These are phyloP conservation scores for Cordyceps cateniannulata DNA, from an alignment of 2,329 filamentous ascomycete genomes.

Conservation along the genomic window DNA sequence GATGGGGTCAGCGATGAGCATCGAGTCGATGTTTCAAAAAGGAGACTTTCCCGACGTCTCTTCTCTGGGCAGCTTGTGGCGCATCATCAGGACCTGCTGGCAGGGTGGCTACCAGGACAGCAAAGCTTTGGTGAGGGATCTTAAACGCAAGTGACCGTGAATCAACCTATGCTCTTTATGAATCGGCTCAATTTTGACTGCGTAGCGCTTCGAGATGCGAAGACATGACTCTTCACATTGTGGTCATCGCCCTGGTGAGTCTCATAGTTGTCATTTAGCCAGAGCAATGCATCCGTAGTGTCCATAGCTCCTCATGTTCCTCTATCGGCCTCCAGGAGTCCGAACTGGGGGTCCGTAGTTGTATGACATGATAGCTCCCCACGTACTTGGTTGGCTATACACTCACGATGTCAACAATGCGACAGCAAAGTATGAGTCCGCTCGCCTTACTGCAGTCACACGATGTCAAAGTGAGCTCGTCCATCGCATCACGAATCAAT, in stretches of 20 bases:
- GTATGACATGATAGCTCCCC: too few relatives aligned
- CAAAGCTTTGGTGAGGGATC: not conserved
- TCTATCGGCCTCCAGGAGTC: too few relatives aligned
- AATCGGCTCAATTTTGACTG: not conserved
- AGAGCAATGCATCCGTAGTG: not conserved
- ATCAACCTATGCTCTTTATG: too few relatives aligned
- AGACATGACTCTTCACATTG: not conserved
- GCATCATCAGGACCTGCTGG: not conserved
- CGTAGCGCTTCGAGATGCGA: not conserved
- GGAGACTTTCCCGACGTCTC: not conserved
- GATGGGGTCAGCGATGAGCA: not conserved
- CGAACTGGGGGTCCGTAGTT: too few relatives aligned
- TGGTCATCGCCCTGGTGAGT: not conserved
- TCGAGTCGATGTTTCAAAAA: not conserved
- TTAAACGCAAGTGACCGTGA: not conserved
- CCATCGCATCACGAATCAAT: too few relatives aligned
- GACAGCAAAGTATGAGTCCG: too few relatives aligned
- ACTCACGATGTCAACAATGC: too few relatives aligned
- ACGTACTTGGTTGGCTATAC: too few relatives aligned
- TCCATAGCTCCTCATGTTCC: too few relatives aligned
- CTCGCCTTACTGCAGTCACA: too few relatives aligned
- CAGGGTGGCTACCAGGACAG: not conserved
- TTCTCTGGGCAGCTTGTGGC: not conserved
- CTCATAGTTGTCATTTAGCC: not conserved
- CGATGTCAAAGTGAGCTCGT: too few relatives aligned